phyloP scores from a whole-genome alignment of 2,329 filamentous ascomycete genomes.

The Ophiocordyceps robertsii region DNA sequence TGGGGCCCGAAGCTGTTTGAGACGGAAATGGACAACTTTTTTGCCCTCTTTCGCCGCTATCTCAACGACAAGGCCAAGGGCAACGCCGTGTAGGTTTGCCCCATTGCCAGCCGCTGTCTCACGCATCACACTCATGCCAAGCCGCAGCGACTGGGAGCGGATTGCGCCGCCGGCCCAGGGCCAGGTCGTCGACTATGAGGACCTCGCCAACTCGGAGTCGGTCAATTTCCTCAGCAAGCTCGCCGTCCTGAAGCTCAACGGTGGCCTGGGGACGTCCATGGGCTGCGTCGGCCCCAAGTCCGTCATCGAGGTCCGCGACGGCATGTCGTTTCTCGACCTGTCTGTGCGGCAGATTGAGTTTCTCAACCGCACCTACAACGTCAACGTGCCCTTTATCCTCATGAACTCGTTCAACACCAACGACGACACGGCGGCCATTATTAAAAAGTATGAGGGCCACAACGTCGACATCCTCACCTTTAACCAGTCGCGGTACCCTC shows the following conservation, averaged over 20 bases:
- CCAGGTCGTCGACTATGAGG: slow-evolving; percentile 91
- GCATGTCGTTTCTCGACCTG: slow-evolving; percentile 99
- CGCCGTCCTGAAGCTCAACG: slow-evolving; percentile 97
- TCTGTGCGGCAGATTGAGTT: slow-evolving; percentile 98
- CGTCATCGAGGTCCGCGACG: slow-evolving; percentile 97
- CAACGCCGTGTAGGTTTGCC: slow-evolving; percentile 56
- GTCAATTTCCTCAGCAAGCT: slow-evolving; percentile 95
- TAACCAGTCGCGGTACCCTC: slow-evolving; percentile 98
- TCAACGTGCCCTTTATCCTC: slow-evolving; percentile 94
- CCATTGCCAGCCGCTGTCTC: background rate
- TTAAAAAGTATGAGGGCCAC: slow-evolving; percentile 99
- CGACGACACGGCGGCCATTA: slow-evolving; percentile 93
- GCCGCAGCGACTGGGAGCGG: slow-evolving; percentile 77
- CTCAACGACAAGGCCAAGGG: slow-evolving; percentile 98
- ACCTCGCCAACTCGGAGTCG: slow-evolving; percentile 77
- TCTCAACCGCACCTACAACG: slow-evolving; percentile 94
- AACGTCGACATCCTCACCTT: slow-evolving; percentile 99
- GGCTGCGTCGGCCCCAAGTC: slow-evolving; percentile 98
- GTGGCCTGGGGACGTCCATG: slow-evolving; percentile 98
- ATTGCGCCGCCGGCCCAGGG: slow-evolving; percentile 86
- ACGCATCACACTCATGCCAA: slow-evolving; percentile 3
- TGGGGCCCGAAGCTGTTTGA: slow-evolving; percentile 61
- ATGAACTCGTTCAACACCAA: slow-evolving; percentile 99
- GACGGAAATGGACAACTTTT: slow-evolving; percentile 99
- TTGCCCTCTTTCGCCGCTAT: slow-evolving; percentile 94